Evolutionary conservation across 2,329 filamentous ascomycete species (phyloP).

Genomic region (Periglandula ipomoeae): DNA sequence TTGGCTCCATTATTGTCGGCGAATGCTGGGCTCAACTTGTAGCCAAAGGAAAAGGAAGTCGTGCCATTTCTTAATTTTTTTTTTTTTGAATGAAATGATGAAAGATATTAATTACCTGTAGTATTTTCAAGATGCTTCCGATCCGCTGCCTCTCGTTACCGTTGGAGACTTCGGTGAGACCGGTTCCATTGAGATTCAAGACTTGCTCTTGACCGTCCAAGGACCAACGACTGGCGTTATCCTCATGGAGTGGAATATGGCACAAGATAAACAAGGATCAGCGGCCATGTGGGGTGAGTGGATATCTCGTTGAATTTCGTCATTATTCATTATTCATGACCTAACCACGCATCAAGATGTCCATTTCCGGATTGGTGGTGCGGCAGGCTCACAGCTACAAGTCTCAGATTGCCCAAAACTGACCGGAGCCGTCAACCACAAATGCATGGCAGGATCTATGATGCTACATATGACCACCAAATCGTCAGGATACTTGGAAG

Average conservation of each 20-base stretch:
- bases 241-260: conserved; percentile 57
- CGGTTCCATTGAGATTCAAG: conserved; percentile 61
- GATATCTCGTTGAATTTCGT: not conserved
- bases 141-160: not conserved
- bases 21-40: conserved; percentile 1
- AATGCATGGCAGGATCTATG: conserved; percentile 51
- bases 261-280: conserved; percentile 2
- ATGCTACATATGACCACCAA: conserved; percentile 36
- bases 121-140: not conserved
- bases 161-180: conserved; percentile 51
- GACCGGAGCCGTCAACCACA: conserved; percentile 31
- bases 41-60: conserved; percentile 2
- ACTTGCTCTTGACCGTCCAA: conserved; percentile 57
- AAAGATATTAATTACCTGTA: not conserved
- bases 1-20: not conserved
- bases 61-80: not conserved
- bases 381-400: conserved; percentile 57
- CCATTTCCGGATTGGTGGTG: conserved; percentile 65
- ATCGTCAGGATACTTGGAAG: conserved; percentile 41
- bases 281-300: conserved; percentile 40
- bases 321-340: not conserved
- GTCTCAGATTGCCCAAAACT: conserved; percentile 36
- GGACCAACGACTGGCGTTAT: conserved; percentile 59
- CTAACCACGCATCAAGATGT: conserved; percentile 16
- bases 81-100: no score